Base-by-base conservation (phyloP, 352 stramenopile species). In the Phytopythium montanum region DNA sequence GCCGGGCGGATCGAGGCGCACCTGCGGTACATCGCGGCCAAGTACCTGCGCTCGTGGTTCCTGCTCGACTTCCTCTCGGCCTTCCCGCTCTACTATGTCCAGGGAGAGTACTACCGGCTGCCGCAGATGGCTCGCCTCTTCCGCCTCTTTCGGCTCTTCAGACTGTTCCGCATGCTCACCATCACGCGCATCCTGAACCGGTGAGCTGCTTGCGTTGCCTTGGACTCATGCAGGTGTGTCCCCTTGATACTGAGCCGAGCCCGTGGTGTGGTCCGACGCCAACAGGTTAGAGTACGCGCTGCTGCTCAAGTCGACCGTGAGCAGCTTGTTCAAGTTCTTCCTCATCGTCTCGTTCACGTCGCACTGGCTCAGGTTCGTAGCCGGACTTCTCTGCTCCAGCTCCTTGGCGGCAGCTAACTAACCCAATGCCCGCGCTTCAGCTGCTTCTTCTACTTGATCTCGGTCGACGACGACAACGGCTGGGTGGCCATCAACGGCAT, bases 341-440 rank as follows among this genome's bases (percentile, higher is more conserved):
- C 72, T 92, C 54, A 69, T 92, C 26, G 83, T 92, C n/a, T 82
- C 65, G 29, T 87, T 90, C 36, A 88, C 82, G 19, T 92, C 83
- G 8, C 83, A 92, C 48, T 92, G 83, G 83, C 81, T 90, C 66
- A 88, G 82, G 76, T 72, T 65, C 9, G 12, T 36, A 10, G n/a
- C 41, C 54, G 42, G 33, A 48, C 58, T 46, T 26, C n/a, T n/a
- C n/a, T n/a, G n/a, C n/a, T n/a, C n/a, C n/a, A n/a, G n/a, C n/a
- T n/a, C n/a, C n/a, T n/a, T n/a, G n/a, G n/a, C n/a, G n/a, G n/a
- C n/a, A n/a, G n/a, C n/a, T n/a, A n/a, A 31, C n/a, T 13, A 49
- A 12, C 41, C 3, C 49, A 13, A 16, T 23, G 21, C 26, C 26
- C 26, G 31, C 5, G 29, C 42, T 23, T 3, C 31, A 88, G 76